phyloP scores from a whole-genome alignment of 495 filamentous ascomycete species.

The Penicillium robsamsonii region DNA sequence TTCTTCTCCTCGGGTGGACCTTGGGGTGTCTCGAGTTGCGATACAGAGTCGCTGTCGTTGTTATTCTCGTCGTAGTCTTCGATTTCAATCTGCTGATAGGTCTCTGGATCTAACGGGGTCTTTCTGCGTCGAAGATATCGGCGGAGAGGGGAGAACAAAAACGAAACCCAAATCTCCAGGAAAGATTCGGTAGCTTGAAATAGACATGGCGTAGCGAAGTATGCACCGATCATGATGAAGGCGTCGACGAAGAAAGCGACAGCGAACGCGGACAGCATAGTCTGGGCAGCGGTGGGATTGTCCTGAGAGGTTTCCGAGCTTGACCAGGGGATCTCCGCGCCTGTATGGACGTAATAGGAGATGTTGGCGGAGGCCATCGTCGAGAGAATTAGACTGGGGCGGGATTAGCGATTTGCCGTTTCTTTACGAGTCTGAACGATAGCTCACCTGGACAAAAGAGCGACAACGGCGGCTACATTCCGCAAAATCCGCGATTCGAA shows the following conservation, averaged over 20 bases:
- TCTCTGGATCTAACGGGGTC: background rate
- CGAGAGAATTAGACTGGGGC: slow-evolving; percentile 7
- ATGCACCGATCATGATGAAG: slow-evolving; percentile 7
- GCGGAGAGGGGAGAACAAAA: slow-evolving; percentile 5
- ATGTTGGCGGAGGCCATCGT: slow-evolving; percentile 16
- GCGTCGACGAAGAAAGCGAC: slow-evolving; percentile 2
- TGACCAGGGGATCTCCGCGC: slow-evolving; percentile 20
- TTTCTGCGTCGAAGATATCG: slow-evolving; percentile 1
- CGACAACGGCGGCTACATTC: slow-evolving; percentile 13
- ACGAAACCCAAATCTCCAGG: slow-evolving; percentile 11
- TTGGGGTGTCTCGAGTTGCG: slow-evolving; percentile 6
- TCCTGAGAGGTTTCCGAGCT: slow-evolving; percentile 1
- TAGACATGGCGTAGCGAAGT: slow-evolving; percentile 16
- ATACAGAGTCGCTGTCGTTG: slow-evolving; percentile 12
- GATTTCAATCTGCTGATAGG: slow-evolving; percentile 18
- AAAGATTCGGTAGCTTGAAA: slow-evolving; percentile 9
- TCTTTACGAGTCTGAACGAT: background rate
- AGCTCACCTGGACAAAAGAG: slow-evolving; percentile 15
- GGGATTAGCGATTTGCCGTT: background rate
- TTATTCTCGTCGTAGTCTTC: slow-evolving; percentile 14
- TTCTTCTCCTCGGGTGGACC: background rate
- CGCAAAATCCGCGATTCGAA: slow-evolving; percentile 1
- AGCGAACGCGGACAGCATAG: slow-evolving; percentile 6
- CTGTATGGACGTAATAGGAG: slow-evolving; percentile 15
- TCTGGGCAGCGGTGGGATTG: background rate